Evolutionary conservation across 2,329 filamentous ascomycete species (phyloP), one percentile per base, ranked within the genome.

Genomic region (Nakataea oryzae): DNA sequence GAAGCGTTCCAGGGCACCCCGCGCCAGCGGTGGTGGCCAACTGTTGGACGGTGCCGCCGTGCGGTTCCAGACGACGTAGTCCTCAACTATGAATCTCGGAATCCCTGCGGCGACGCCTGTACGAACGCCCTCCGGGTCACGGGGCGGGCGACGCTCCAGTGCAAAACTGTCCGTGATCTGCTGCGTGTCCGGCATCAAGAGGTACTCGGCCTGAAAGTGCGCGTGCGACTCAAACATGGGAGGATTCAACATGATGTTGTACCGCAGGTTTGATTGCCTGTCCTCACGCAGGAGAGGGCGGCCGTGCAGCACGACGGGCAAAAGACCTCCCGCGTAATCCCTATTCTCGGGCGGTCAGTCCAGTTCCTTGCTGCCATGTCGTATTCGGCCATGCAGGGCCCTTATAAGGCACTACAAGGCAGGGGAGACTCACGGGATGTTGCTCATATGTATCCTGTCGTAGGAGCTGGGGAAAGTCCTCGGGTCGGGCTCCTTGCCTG

Each of bases 401-500:
- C 9, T 26, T 1, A 34, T n/a, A n/a, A n/a, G n/a, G n/a, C n/a
- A n/a, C n/a, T n/a, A 47, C 5, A 9, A 13, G 4, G 1, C 2
- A 28, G 32, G 3, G 14, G 3, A 50, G 24, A 69, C 67, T 62
- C 65, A 70, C 67, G 70, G 70, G 24, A 71, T 66, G 47, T 72
- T 72, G 66, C 69, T 72, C 68, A 70, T 65, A 50, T 71, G 68
- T 11, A 72, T 68, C 9, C 67, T 59, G 57, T 72, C 70, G 60
- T 70, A 72, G 17, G 57, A 62, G 12, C 62, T 61, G 3, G 70
- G 71, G 64, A 69, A 73, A 2, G 32, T 61, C 17, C 62, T 65
- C 14, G 65, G 63, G 61, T 68, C 65, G 13, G 60, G 61, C 24
- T 56, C 54, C 54, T 56, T 7, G 54, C 54, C 50, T 29, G 59